Conservation (phyloP, 768 basidiomycete genomes). For the Termitomyces sp. region DNA sequence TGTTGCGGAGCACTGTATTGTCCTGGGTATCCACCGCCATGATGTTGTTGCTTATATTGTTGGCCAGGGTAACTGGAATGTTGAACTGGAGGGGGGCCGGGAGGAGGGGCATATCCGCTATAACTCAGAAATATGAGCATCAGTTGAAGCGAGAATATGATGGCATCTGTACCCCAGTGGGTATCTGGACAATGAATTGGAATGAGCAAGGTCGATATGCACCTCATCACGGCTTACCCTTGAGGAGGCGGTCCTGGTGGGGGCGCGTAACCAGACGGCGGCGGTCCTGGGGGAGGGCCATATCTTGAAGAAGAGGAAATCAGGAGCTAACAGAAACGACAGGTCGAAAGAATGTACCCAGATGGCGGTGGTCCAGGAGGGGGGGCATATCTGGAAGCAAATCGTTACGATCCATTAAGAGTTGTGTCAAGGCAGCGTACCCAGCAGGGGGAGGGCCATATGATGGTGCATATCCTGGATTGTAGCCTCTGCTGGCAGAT, state of each 20-base stretch:
- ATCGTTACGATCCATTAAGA: neutral
- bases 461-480: constrained; percentile 38
- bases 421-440: constrained; percentile 1
- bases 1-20: constrained; percentile 19
- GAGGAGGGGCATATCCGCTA: constrained; percentile 13
- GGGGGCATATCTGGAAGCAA: constrained; percentile 19
- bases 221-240: constrained; percentile 7
- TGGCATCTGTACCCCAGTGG: constrained; percentile 3
- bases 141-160: neutral
- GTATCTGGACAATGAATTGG: neutral
- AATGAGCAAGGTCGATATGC: neutral
- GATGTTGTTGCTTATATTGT: constrained; percentile 35
- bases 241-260: constrained; percentile 15
- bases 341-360: constrained; percentile 16
- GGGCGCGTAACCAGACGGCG: constrained; percentile 15
- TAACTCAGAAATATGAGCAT: neutral
- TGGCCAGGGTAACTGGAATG: constrained; percentile 38
- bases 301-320: constrained; percentile 11
- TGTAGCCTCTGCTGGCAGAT: constrained; percentile 20
- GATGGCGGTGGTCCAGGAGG: constrained; percentile 32
- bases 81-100: constrained; percentile 31
- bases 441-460: constrained; percentile 21
- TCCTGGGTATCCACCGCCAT: constrained; percentile 23
- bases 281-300: constrained; percentile 15
- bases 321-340: neutral